These are phyloP conservation scores for Neurospora tetrasperma DNA, from an alignment of 495 filamentous ascomycete species.

Conservation along the genomic window DNA sequence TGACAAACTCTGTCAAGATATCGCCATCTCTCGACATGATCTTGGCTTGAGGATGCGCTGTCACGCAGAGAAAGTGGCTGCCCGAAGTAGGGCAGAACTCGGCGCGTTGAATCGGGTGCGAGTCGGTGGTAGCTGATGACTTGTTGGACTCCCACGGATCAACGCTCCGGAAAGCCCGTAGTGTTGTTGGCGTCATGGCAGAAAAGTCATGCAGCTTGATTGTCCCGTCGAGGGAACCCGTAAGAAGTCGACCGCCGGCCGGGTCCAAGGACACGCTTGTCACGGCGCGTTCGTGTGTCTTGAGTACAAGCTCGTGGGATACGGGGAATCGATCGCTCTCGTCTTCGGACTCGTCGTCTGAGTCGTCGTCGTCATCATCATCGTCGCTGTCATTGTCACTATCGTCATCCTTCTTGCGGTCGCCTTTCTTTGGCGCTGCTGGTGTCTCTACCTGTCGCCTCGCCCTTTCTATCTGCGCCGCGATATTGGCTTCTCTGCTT, in stretches of 20 bases:
- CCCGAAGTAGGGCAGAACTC: slow-evolving; percentile 79
- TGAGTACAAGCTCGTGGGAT: slow-evolving; percentile 84
- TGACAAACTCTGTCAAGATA: slow-evolving; percentile 72
- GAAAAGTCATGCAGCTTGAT: slow-evolving; percentile 92
- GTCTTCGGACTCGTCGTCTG: slow-evolving; percentile 51
- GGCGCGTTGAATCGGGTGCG: slow-evolving; percentile 76
- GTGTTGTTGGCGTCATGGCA: slow-evolving; percentile 87
- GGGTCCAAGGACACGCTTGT: slow-evolving; percentile 77
- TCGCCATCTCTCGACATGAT: slow-evolving; percentile 85
- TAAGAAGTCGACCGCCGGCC: slow-evolving; percentile 73
- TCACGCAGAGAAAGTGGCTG: slow-evolving; percentile 71
- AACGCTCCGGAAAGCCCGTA: slow-evolving; percentile 84
- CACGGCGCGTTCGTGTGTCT: slow-evolving; percentile 83
- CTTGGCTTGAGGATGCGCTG: slow-evolving; percentile 79
- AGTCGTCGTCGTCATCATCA: slow-evolving; percentile 33
- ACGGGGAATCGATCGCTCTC: slow-evolving; percentile 88
- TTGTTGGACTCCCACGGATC: slow-evolving; percentile 73
- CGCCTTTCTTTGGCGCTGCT: slow-evolving; percentile 20
- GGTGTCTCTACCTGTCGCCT: slow-evolving; percentile 44
- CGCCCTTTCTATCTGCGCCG: slow-evolving; percentile 67
- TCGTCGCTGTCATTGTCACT: slow-evolving; percentile 35
- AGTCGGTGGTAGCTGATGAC: slow-evolving; percentile 58
- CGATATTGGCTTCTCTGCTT: slow-evolving; percentile 58
- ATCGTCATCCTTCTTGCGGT: slow-evolving; percentile 19
- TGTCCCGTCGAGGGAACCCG: slow-evolving; percentile 81